These are phyloP conservation scores for Fagopyrum tataricum DNA, from an alignment of 148 eudicot species.

Conservation along the genomic window DNA sequence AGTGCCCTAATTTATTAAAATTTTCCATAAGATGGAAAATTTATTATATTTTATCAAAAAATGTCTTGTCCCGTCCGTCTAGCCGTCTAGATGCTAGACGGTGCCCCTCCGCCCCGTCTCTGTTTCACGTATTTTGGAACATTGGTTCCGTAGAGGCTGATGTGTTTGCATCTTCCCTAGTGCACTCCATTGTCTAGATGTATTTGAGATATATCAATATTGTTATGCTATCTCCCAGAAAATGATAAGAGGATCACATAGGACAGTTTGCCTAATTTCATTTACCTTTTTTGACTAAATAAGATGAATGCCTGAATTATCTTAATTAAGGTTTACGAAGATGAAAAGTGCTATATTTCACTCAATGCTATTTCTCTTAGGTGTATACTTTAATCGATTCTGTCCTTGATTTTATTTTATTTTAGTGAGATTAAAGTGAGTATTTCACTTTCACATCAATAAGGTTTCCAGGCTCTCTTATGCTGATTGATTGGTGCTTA, in stretches of 20 bases:
- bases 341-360: background rate
- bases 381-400: background rate
- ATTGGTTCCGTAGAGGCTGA: no score
- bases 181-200: background rate
- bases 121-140: no score
- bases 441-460: background rate
- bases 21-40: no score
- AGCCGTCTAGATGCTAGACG: no score
- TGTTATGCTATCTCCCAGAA: background rate
- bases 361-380: background rate
- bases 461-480: background rate
- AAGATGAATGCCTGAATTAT: background rate
- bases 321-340: background rate
- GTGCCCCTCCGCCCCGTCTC: no score
- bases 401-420: background rate
- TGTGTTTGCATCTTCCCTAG: background rate
- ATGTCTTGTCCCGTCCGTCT: no score
- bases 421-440: no score
- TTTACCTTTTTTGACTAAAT: background rate
- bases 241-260: background rate
- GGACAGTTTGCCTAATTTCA: background rate
- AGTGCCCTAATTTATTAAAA: no score
- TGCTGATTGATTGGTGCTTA: constrained; percentile 10
- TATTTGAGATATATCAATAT: background rate
- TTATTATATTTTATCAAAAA: no score